Evolutionary conservation across 208 protist genomes (phyloP).

Genomic region (Trichomonas vaginalis): DNA sequence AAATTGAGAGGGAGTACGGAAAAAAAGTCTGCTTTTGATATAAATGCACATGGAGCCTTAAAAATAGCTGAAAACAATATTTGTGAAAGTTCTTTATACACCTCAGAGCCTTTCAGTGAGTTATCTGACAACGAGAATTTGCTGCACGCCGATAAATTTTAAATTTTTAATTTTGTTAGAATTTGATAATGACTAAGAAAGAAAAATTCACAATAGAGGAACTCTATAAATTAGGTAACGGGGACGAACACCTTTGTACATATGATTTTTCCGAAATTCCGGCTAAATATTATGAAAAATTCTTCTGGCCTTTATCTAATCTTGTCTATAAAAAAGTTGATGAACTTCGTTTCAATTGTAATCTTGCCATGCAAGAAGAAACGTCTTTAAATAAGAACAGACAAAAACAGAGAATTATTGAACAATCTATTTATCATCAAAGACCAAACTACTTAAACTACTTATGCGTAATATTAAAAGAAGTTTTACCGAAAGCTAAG

Average conservation of each 20-base stretch:
- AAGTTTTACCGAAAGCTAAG: neutral
- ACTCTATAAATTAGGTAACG: neutral
- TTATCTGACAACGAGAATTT: no score
- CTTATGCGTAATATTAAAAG: neutral
- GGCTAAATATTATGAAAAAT: neutral
- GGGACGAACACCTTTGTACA: neutral
- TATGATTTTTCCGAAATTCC: neutral
- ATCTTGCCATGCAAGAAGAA: neutral
- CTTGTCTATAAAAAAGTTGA: neutral
- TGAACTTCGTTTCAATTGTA: neutral
- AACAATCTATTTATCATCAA: neutral
- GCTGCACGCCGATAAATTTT: no score
- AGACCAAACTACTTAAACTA: neutral
- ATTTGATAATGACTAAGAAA: neutral
- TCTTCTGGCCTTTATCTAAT: neutral
- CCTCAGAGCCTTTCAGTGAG: no score
- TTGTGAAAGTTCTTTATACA: no score
- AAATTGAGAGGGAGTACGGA: no score
- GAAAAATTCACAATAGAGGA: neutral
- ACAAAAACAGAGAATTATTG: neutral
- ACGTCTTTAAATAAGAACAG: neutral
- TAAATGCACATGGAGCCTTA: no score
- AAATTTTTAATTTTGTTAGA: no score
- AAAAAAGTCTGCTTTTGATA: no score
- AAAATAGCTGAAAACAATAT: no score